Percentiles rank a stretch among this genome's conserved stretches.
Evolutionary conservation across 192 early-diverging fungal genomes (phyloP).

Genomic region (Coemansia sp.): DNA sequence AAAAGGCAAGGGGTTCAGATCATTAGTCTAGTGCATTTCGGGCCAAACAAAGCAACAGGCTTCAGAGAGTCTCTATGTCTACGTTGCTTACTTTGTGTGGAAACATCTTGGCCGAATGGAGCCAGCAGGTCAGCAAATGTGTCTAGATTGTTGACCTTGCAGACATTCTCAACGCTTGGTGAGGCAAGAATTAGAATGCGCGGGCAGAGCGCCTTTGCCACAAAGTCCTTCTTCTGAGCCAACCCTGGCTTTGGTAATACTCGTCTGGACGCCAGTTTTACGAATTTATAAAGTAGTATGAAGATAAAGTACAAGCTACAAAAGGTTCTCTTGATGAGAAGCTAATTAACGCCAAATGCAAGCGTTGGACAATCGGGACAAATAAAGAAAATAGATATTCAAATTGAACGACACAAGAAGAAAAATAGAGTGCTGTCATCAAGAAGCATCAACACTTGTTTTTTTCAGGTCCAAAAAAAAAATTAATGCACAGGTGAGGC

Average conservation of each 20-base stretch:
- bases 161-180: conserved; percentile 24
- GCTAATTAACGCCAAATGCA: no score
- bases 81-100: conserved; percentile 42
- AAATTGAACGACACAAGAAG: no score
- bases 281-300: background rate
- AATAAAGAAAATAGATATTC: no score
- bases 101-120: conserved; percentile 53
- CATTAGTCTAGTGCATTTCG: conserved; percentile 1
- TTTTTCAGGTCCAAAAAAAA: no score
- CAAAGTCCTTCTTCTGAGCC: conserved; percentile 50
- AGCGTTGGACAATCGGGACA: no score
- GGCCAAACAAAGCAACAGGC: background rate
- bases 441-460: no score
- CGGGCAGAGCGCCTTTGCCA: conserved; percentile 51
- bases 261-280: conserved; percentile 44
- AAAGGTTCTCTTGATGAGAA: no score
- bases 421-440: no score
- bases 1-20: background rate
- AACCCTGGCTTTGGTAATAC: conserved; percentile 45
- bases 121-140: conserved; percentile 49
- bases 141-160: conserved; percentile 31
- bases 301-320: no score
- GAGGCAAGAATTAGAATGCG: conserved; percentile 46
- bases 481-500: no score
- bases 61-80: background rate